Base-by-base conservation (phyloP, 345 rosid genomes). In the Corchorus capsularis region DNA sequence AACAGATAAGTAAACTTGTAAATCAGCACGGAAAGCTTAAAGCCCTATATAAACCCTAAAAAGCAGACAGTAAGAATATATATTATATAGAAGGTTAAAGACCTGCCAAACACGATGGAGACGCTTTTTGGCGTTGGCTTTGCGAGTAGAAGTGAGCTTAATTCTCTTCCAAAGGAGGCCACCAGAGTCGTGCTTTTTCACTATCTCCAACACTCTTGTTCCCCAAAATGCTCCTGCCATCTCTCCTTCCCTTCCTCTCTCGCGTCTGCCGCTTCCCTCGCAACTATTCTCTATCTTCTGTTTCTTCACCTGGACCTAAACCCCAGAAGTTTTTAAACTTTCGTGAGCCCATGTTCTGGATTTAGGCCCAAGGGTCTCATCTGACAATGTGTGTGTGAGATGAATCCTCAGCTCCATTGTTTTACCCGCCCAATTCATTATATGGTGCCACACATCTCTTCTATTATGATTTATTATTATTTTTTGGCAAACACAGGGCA, bases 71-170 rank as follows among this genome's bases (percentile, higher is more conserved):
- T 22, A n/a, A n/a, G n/a, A n/a, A n/a, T n/a, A n/a, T n/a, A n/a
- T n/a, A n/a, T n/a, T n/a, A n/a, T n/a, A n/a, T n/a, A n/a, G n/a
- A n/a, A 60, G 39, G 22, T 60, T 11, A 11, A 16, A 65, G 16
- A 91, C 98, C 98, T 93, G 98, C 98, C 98, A 94, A 76, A 94
- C 94, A 64, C 97, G 91, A 73, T 78, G 94, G 87, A 94, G 98
- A 41, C 97, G 94, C 76, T 91, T 93, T 92, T 94, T 91, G 82
- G 98, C 98, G 82, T 94, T 94, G 86, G 97, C 93, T 82, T 91
- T 93, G 81, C 97, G 98, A 45, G 98, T 93, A 49, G 95, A 13
- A 22, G 98, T 93, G 67, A 94, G 98, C 80, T 94, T 94, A 71
- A 94, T 94, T 79, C 98, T 78, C 85, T 94, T 94, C 98, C 98